phyloP scores from a whole-genome alignment of 2,329 filamentous ascomycete species.

The Ampelomyces quisqualis region DNA sequence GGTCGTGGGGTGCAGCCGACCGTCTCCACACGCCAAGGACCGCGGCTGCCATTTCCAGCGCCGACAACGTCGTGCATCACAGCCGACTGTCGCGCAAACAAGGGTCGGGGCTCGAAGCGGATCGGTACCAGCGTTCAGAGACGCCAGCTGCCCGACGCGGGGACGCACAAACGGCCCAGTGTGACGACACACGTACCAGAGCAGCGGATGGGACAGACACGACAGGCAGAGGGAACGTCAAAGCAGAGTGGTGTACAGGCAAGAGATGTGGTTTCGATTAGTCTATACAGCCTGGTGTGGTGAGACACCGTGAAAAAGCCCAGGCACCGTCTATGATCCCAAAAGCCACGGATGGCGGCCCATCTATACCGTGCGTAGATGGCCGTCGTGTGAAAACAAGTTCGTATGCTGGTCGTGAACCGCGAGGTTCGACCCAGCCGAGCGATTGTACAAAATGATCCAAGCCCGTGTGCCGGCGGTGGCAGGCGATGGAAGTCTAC shows the following conservation, averaged over 20 bases:
- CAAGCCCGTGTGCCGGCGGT: constrained; percentile 35
- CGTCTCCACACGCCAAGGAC: constrained; percentile 31
- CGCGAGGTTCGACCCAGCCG: constrained; percentile 28
- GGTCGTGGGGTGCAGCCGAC: constrained; percentile 30
- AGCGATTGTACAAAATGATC: constrained; percentile 40
- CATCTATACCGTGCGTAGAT: constrained; percentile 27
- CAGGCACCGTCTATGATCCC: constrained; percentile 35
- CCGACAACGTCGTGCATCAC: constrained; percentile 26
- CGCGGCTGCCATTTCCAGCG: constrained; percentile 19
- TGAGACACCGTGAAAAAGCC: constrained; percentile 36
- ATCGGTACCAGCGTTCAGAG: constrained; percentile 21
- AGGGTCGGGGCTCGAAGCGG: constrained; percentile 36
- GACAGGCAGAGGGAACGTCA: constrained; percentile 7
- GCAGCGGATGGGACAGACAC: constrained; percentile 15
- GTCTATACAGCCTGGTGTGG: constrained; percentile 40
- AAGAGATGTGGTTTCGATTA: constrained; percentile 41
- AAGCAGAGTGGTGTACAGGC: constrained; percentile 4
- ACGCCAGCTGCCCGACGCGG: constrained; percentile 24
- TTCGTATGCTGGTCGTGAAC: constrained; percentile 34
- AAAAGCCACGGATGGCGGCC: constrained; percentile 25
- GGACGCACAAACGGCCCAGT: constrained; percentile 32
- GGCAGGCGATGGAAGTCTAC: constrained; percentile 39
- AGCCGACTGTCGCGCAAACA: constrained; percentile 36
- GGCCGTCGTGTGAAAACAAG: constrained; percentile 40
- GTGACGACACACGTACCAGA: constrained; percentile 15